Evolutionary conservation across 768 basidiomycete genomes (phyloP).

Genomic region (Podaxis mareebaensis): DNA sequence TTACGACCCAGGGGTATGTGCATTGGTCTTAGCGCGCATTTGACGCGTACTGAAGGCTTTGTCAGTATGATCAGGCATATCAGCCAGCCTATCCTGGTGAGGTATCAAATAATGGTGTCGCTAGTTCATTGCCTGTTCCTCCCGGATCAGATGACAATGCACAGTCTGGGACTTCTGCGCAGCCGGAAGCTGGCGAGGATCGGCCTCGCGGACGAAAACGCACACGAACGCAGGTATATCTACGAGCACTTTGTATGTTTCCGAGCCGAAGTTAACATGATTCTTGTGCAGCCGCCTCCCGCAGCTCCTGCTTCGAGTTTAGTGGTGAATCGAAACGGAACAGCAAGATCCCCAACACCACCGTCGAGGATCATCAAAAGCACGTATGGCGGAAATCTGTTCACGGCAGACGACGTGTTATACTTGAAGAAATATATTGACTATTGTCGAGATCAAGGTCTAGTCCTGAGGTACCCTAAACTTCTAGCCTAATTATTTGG

Average conservation of each 20-base stretch:
- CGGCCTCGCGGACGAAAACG: conserved; percentile 71
- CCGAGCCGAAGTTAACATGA: conserved; percentile 1
- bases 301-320: conserved; percentile 67
- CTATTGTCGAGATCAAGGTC: conserved; percentile 85
- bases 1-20: conserved; percentile 56
- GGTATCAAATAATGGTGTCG: conserved; percentile 13
- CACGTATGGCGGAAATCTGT: conserved; percentile 86
- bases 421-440: conserved; percentile 90
- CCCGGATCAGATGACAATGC: conserved; percentile 19
- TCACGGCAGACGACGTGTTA: conserved; percentile 79
- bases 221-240: conserved; percentile 53
- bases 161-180: conserved; percentile 18
- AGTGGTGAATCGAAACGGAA: conserved; percentile 66
- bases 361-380: conserved; percentile 84
- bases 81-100: conserved; percentile 24
- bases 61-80: conserved; percentile 55
- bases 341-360: conserved; percentile 81
- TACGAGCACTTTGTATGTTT: conserved; percentile 9
- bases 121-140: conserved; percentile 32
- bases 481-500: background rate
- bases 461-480: conserved; percentile 66
- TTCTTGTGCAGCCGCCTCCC: conserved; percentile 48
- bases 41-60: background rate
- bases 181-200: conserved; percentile 27
- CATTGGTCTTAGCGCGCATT: background rate